A percentile compares a stretch with the other conserved stretches of the same genome.
Evolutionary conservation across 441 rosid species (phyloP).

Genomic region (Pelargonium australe): DNA sequence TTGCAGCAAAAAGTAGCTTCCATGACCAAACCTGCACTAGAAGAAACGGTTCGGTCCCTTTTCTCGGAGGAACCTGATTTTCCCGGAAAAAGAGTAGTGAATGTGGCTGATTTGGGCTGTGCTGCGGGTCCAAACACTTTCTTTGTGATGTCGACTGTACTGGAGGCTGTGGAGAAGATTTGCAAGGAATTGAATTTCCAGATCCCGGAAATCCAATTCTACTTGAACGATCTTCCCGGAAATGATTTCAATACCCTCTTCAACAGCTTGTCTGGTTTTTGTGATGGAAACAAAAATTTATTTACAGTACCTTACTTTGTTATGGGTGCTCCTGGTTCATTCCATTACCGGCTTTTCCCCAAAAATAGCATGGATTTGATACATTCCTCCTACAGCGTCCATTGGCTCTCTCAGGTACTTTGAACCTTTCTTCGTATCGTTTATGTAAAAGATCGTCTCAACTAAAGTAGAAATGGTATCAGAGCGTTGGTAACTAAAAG

Average conservation of each 20-base stretch:
- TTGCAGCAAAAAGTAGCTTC: conserved; percentile 15
- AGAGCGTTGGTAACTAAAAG: no score
- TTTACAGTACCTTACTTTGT: conserved; percentile 8
- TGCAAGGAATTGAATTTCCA: background rate
- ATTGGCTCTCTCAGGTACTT: conserved; percentile 24
- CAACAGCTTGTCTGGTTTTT: conserved; percentile 8
- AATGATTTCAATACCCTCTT: conserved; percentile 30
- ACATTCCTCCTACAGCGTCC: conserved; percentile 21
- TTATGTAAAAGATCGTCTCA: no score
- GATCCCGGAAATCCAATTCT: conserved; percentile 17
- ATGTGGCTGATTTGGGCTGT: conserved; percentile 22
- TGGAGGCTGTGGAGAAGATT: background rate
- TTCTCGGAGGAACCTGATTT: conserved; percentile 4
- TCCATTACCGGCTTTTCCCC: conserved; percentile 25
- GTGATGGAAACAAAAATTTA: background rate
- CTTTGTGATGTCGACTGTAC: background rate
- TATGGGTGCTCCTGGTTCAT: conserved; percentile 24
- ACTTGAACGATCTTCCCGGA: conserved; percentile 21
- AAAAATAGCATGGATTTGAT: conserved; percentile 11
- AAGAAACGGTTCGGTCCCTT: conserved; percentile 5
- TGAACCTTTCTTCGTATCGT: no score
- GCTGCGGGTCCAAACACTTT: conserved; percentile 13
- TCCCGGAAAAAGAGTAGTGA: background rate
- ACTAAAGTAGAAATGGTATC: no score
- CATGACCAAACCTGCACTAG: conserved; percentile 13